phyloP scores from a whole-genome alignment of 2,329 filamentous ascomycete genomes.

The Helotiales sp. region DNA sequence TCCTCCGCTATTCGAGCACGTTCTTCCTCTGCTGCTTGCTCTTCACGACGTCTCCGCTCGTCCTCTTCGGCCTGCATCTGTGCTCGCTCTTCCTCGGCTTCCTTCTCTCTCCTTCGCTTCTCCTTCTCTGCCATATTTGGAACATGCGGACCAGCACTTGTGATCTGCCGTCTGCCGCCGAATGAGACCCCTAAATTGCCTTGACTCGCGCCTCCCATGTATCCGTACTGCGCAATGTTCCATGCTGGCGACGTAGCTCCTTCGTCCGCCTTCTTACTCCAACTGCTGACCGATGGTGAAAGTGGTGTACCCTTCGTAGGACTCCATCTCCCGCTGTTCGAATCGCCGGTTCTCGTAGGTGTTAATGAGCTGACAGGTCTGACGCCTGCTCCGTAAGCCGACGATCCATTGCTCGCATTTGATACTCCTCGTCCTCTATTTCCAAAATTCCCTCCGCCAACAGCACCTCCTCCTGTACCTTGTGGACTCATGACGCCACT shows the following conservation, averaged over 20 bases:
- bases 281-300: conserved; percentile 72
- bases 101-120: conserved; percentile 57
- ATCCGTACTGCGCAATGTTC: conserved; percentile 98
- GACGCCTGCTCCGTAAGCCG: conserved; percentile 44
- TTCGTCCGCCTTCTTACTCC: conserved; percentile 86
- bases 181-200: conserved; percentile 93
- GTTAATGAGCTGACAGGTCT: conserved; percentile 41
- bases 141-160: conserved; percentile 74
- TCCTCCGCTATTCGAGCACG: conserved; percentile 63
- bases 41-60: conserved; percentile 46
- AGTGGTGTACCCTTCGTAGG: conserved; percentile 60
- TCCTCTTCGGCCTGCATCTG: conserved; percentile 55
- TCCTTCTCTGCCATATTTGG: conserved; percentile 86
- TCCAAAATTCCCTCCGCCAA: conserved; percentile 43
- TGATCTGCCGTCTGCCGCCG: conserved; percentile 90
- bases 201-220: conserved; percentile 96
- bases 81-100: conserved; percentile 60
- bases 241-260: conserved; percentile 82
- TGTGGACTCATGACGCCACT: conserved; percentile 65
- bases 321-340: conserved; percentile 57
- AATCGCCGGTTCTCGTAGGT: conserved; percentile 34
- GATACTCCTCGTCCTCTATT: conserved; percentile 50
- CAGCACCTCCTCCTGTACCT: conserved; percentile 56
- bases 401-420: conserved; percentile 59
- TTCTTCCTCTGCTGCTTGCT: conserved; percentile 60